These are phyloP conservation scores for Ogataea methylovora DNA, from an alignment of 805 yeast species.

Conservation along the genomic window DNA sequence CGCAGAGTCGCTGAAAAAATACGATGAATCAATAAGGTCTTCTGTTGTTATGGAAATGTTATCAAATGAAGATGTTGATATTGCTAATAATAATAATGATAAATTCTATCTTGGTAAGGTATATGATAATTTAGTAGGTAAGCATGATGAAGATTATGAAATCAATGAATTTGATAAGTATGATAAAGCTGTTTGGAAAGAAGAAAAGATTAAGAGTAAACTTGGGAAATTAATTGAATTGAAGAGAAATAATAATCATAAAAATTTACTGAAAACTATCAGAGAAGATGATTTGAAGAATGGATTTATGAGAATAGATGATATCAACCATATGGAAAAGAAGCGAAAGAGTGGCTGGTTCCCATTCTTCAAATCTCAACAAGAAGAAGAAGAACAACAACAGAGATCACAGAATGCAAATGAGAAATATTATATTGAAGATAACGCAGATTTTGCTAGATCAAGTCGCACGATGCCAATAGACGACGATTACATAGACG, in stretches of 20 bases:
- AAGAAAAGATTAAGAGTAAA: constrained; percentile 16
- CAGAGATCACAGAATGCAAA: not conserved
- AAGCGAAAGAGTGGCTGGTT: constrained; percentile 6
- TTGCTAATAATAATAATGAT: constrained; percentile 3
- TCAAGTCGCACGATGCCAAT: constrained; percentile 15
- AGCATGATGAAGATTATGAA: not conserved
- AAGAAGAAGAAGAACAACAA: not conserved
- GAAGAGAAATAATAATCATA: not conserved
- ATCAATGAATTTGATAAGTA: constrained; percentile 23
- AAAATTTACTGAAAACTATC: constrained; percentile 9
- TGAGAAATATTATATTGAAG: constrained; percentile 2
- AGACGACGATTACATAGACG: constrained; percentile 21
- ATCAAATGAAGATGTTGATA: too few species aligned
- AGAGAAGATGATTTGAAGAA: constrained; percentile 15
- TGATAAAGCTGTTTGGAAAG: constrained; percentile 15
- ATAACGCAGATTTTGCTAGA: not conserved
- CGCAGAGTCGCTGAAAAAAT: too few species aligned
- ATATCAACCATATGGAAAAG: constrained; percentile 4
- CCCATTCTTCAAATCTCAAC: constrained; percentile 1
- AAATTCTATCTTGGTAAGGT: constrained; percentile 16
- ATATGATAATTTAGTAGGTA: constrained; percentile 13
- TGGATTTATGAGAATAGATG: constrained; percentile 6
- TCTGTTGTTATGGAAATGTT: not conserved
- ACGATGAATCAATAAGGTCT: not conserved
- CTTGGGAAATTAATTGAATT: constrained; percentile 7